Percentiles rank a stretch among this genome's conserved stretches.
These are phyloP conservation scores for Massospora cicadina DNA, from an alignment of 371 early-diverging fungal genomes.

Conservation along the genomic window DNA sequence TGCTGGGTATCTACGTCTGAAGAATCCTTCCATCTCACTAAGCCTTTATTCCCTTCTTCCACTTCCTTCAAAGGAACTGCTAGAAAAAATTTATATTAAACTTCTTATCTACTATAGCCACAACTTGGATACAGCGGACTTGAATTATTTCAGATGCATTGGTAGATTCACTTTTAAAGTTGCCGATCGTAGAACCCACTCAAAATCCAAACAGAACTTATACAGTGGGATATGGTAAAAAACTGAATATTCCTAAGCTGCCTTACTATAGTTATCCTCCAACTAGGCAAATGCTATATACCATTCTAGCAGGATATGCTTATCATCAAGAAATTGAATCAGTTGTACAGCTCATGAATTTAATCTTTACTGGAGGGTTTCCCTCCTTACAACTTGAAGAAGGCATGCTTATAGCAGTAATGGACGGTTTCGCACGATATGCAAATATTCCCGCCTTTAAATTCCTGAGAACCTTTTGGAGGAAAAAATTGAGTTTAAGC, in stretches of 20 bases:
- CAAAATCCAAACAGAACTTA: neutral
- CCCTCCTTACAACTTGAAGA: neutral
- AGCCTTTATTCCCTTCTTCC: neutral
- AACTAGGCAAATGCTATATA: neutral
- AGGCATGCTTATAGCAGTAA: neutral
- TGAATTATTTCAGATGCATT: neutral
- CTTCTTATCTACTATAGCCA: neutral
- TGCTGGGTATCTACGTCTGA: neutral
- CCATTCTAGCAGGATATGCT: neutral
- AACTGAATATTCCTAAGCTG: neutral
- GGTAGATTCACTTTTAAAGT: neutral
- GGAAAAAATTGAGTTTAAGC: neutral
- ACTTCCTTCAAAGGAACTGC: neutral
- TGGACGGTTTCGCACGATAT: neutral
- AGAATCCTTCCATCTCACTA: neutral
- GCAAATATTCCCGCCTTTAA: neutral
- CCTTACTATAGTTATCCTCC: neutral
- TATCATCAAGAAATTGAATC: neutral
- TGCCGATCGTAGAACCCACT: neutral
- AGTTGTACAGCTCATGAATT: neutral
- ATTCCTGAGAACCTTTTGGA: neutral
- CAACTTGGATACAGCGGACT: neutral
- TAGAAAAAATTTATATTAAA: neutral
- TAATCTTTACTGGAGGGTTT: neutral
- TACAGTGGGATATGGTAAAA: neutral